Evolutionary conservation across 2,329 filamentous ascomycete species (phyloP).

Genomic region (Tolypocladium nubicola): DNA sequence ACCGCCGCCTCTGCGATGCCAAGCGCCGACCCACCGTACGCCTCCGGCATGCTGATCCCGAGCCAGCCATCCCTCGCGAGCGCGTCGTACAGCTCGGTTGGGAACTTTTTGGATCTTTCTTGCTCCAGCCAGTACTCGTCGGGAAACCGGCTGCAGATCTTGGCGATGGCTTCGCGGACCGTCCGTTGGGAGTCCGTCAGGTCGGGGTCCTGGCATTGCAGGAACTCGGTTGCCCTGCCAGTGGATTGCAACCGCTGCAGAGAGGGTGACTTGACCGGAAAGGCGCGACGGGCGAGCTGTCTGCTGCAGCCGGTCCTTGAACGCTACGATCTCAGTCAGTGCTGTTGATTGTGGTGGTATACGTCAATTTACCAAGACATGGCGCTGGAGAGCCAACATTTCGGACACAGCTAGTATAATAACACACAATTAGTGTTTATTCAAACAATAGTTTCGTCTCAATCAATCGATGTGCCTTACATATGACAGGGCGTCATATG

Average conservation of each 20-base stretch:
- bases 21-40: constrained; percentile 62
- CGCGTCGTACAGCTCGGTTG: constrained; percentile 63
- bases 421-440: no score
- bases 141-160: constrained; percentile 60
- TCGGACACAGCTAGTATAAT: no score
- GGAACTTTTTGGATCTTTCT: constrained; percentile 61
- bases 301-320: no score
- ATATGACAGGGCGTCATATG: no score
- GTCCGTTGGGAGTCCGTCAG: constrained; percentile 65
- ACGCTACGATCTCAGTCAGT: no score
- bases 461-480: no score
- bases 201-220: constrained; percentile 24
- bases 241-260: background rate
- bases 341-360: no score
- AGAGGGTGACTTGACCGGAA: no score
- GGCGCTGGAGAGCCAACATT: no score
- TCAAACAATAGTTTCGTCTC: no score
- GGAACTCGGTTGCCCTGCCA: background rate
- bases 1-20: constrained; percentile 74
- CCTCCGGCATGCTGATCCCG: constrained; percentile 67
- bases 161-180: constrained; percentile 58
- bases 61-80: constrained; percentile 70
- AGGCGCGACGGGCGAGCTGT: no score
- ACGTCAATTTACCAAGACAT: no score
- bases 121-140: constrained; percentile 69